Percentiles rank a stretch among this genome's conserved stretches.
These are phyloP conservation scores for Halteria grandinella DNA, from an alignment of 73 alveolate genomes.

Conservation along the genomic window DNA sequence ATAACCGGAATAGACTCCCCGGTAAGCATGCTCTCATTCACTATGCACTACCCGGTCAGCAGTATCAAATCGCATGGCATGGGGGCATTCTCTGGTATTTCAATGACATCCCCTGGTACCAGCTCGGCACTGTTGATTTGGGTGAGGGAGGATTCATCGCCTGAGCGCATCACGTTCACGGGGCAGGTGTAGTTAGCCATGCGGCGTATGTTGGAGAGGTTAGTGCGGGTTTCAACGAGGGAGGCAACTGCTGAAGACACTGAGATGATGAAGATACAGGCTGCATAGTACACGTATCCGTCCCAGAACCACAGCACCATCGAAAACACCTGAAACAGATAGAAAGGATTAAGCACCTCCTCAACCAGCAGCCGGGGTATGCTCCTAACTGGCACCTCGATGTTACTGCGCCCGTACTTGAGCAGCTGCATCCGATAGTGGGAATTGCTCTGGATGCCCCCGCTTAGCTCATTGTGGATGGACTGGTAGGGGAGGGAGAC, in stretches of 20 bases:
- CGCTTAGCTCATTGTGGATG: not conserved
- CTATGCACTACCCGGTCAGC: conserved; percentile 85
- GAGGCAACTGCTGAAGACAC: conserved; percentile 71
- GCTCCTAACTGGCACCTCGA: conserved; percentile 60
- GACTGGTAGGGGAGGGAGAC: not conserved
- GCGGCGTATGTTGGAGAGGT: conserved; percentile 76
- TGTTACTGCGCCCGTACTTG: conserved; percentile 63
- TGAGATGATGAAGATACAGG: conserved; percentile 59
- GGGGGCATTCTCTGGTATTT: conserved; percentile 64
- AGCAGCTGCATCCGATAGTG: not conserved
- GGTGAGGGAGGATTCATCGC: conserved; percentile 29
- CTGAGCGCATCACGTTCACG: conserved; percentile 80
- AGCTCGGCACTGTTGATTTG: conserved; percentile 74
- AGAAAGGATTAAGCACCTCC: conserved; percentile 70
- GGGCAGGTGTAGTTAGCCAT: conserved; percentile 86
- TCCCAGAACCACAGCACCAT: conserved; percentile 75
- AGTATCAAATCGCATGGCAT: conserved; percentile 93
- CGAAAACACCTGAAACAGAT: conserved; percentile 59
- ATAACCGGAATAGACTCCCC: conserved; percentile 94
- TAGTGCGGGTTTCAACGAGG: conserved; percentile 77
- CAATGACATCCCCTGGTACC: conserved; percentile 93
- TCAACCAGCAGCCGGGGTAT: conserved; percentile 62
- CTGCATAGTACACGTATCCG: conserved; percentile 70
- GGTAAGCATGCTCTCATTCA: conserved; percentile 95
- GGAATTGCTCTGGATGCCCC: not conserved